Conservation (phyloP, 179 eudicot genomes). For the Spergularia azorica region DNA sequence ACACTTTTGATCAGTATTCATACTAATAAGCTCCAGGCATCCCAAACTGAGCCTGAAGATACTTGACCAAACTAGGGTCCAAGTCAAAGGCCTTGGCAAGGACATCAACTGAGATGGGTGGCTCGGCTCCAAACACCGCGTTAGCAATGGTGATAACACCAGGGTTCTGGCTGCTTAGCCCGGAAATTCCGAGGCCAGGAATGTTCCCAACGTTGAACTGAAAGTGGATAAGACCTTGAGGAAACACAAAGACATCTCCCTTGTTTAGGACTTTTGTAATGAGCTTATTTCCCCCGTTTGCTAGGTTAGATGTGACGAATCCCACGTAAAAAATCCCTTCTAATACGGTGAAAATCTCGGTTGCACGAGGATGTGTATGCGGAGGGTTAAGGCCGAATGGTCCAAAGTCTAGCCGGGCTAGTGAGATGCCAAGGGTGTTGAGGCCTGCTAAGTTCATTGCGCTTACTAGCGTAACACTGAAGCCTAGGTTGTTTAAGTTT, state of each 20-base stretch:
- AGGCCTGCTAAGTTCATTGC: constrained; percentile 10
- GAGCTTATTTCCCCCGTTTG: constrained; percentile 4
- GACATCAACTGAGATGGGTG: constrained; percentile 13
- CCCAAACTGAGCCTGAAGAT: constrained; percentile 12
- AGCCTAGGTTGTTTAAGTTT: constrained; percentile 13
- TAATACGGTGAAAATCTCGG: constrained; percentile 15
- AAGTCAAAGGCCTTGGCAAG: constrained; percentile 21
- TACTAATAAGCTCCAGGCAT: not conserved
- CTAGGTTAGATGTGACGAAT: constrained; percentile 20
- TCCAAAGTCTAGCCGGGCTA: constrained; percentile 17
- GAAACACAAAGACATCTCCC: constrained; percentile 24
- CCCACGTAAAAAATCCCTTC: constrained; percentile 15
- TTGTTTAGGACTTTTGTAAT: constrained; percentile 2
- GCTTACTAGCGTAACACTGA: not conserved
- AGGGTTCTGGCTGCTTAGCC: constrained; percentile 20
- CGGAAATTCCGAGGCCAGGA: constrained; percentile 6
- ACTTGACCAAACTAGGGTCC: not conserved
- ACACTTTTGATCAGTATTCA: not conserved
- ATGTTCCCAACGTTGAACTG: not conserved
- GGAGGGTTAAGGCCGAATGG: constrained; percentile 17
- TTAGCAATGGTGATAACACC: constrained; percentile 17
- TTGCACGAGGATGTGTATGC: constrained; percentile 22
- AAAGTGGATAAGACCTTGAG: constrained; percentile 21
- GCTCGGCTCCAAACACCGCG: constrained; percentile 13
- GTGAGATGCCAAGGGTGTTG: constrained; percentile 24